Evolutionary conservation across 345 rosid genomes (phyloP).

Genomic region (Pugionium dolabratum): DNA sequence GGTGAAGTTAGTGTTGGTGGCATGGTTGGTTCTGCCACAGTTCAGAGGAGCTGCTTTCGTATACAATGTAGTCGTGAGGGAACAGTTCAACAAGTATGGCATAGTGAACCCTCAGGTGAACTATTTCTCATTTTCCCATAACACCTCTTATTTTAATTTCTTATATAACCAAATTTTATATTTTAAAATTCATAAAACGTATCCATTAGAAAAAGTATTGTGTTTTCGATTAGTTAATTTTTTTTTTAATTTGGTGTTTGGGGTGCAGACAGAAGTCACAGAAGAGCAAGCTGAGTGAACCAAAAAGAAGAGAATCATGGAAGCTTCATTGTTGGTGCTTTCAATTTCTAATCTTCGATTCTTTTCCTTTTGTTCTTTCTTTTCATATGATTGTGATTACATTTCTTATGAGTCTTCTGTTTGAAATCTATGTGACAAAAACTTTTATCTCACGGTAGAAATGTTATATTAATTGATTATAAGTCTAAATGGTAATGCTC

Average conservation of each 20-base stretch:
- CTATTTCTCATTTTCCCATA: neutral
- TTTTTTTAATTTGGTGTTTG: conserved; percentile 1
- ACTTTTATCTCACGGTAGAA: neutral
- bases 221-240: neutral
- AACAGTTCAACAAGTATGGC: conserved; percentile 50
- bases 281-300: conserved; percentile 33
- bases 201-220: neutral
- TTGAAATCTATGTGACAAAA: neutral
- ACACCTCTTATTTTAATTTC: neutral
- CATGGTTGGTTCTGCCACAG: conserved; percentile 82
- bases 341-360: conserved; percentile 15
- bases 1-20: conserved; percentile 53
- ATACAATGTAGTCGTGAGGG: conserved; percentile 59
- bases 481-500: neutral
- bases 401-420: conserved; percentile 1
- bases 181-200: too few relatives aligned
- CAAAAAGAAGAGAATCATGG: conserved; percentile 13
- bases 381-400: neutral
- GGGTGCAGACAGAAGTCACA: conserved; percentile 40
- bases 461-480: neutral
- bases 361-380: conserved; percentile 11
- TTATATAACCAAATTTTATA: neutral
- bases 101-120: conserved; percentile 29
- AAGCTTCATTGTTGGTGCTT: conserved; percentile 1
- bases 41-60: conserved; percentile 79